Conservation (phyloP, 2,329 filamentous ascomycete genomes). For the Sporothrix pseudoabietina region DNA sequence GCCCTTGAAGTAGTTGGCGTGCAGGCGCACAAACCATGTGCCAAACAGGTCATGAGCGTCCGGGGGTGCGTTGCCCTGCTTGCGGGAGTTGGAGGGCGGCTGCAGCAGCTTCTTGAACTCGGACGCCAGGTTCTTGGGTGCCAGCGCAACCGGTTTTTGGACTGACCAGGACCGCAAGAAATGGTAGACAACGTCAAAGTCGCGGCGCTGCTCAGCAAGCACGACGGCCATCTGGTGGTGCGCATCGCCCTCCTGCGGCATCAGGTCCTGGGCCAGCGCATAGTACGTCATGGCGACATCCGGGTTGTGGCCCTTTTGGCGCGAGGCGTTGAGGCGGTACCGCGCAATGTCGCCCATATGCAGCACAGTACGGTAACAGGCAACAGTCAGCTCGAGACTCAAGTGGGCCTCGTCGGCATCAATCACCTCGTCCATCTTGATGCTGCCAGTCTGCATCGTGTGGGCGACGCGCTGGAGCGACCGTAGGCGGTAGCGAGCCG, state of each 20-base stretch:
- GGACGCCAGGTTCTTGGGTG: constrained; percentile 73
- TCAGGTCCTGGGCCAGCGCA: constrained; percentile 73
- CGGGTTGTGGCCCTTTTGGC: constrained; percentile 73
- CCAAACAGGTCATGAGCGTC: constrained; percentile 66
- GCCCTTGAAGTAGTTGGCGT: constrained; percentile 81
- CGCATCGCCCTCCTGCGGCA: constrained; percentile 76
- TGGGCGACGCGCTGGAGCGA: constrained; percentile 48
- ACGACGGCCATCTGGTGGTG: constrained; percentile 92
- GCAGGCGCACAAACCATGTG: constrained; percentile 82
- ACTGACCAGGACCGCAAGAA: constrained; percentile 82
- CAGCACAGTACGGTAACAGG: constrained; percentile 81
- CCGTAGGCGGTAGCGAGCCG: constrained; percentile 55
- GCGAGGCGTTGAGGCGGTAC: constrained; percentile 72
- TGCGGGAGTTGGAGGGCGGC: constrained; percentile 37
- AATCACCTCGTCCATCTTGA: constrained; percentile 49
- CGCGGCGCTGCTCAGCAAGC: constrained; percentile 72
- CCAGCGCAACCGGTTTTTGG: constrained; percentile 72
- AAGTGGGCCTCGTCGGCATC: constrained; percentile 53
- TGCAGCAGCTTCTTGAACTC: constrained; percentile 67
- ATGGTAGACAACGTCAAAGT: constrained; percentile 81
- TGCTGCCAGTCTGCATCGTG: constrained; percentile 47
- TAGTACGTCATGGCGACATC: constrained; percentile 84
- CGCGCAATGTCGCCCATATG: constrained; percentile 87
- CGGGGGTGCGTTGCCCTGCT: constrained; percentile 44
- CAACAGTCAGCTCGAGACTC: constrained; percentile 63